Evolutionary conservation across 768 basidiomycete genomes (phyloP).

Genomic region (Aureoboletus auriporus): DNA sequence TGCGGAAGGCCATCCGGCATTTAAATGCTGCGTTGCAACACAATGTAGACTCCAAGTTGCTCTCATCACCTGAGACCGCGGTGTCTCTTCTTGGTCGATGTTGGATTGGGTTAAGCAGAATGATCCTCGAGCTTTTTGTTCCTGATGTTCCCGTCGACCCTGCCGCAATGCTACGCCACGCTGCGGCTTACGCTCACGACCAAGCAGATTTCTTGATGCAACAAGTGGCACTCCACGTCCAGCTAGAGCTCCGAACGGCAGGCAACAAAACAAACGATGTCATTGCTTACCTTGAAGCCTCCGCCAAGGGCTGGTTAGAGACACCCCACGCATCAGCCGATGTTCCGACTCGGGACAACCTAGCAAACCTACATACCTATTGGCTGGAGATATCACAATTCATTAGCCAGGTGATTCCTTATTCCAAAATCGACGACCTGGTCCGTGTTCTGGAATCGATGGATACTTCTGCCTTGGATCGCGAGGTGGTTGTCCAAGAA

Average conservation of each 20-base stretch:
- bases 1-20: slow-evolving; percentile 33
- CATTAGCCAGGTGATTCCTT: slow-evolving; percentile 49
- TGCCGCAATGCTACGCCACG: slow-evolving; percentile 54
- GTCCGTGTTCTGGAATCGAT: slow-evolving; percentile 32
- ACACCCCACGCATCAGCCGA: slow-evolving; percentile 21
- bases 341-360: slow-evolving; percentile 36
- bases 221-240: slow-evolving; percentile 51
- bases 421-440: slow-evolving; percentile 49
- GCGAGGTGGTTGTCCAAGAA: slow-evolving; percentile 73
- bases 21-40: slow-evolving; percentile 26
- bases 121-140: slow-evolving; percentile 69
- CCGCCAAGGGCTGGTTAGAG: slow-evolving; percentile 30
- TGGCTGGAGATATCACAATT: slow-evolving; percentile 82
- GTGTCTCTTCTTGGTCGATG: slow-evolving; percentile 38
- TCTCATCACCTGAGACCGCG: slow-evolving; percentile 17
- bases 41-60: slow-evolving; percentile 12
- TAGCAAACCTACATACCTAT: slow-evolving; percentile 53
- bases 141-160: slow-evolving; percentile 89
- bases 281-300: slow-evolving; percentile 40
- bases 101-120: slow-evolving; percentile 59
- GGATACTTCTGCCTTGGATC: slow-evolving; percentile 38
- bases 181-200: slow-evolving; percentile 39
- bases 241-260: slow-evolving; percentile 50
- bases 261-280: slow-evolving; percentile 55
- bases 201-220: slow-evolving; percentile 38